Evolutionary conservation across 257 asterid genomes (phyloP), one percentile per base, ranked within the genome.

Genomic region (Phtheirospermum japonicum): DNA sequence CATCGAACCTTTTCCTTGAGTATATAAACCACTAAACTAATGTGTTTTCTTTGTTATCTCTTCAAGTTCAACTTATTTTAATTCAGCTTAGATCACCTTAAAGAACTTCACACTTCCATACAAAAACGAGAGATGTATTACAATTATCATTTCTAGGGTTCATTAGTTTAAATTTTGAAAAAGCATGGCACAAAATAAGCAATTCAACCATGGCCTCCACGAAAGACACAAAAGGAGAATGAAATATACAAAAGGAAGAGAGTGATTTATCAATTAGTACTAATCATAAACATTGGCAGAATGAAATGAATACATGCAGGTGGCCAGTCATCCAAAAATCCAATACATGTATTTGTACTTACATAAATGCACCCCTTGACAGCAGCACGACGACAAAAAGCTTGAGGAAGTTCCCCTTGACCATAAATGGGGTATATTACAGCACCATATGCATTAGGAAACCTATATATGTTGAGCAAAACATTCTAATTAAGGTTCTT

Each of bases 331-430:
- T 62, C 69, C 45, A 69, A 31, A 2, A 48, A 74, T 18, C 40
- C 56, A 46, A 55, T 18, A 65, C 55, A 67, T 6, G 20, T 36
- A 31, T 49, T 40, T 51, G 58, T 59, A 74, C 97, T 64, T 80
- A 92, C 99, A 77, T 85, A 71, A 57, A 79, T 79, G 85, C 95
- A 86, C 57, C 97, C 97, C 79, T 92, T 92, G 63, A 92, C 99
- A 48, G 96, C 99, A 79, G 97, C 96, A 68, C 97, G 94, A 13
- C 97, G 94, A 76, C 97, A 89, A 78, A 92, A 92, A 32, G 99
- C 91, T 77, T 89, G 96, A 50, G 96, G 89, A 63, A 92, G 85
- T 75, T 86, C 96, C 66, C 97, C 97, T 71, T 86, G 99, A 57
- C 97, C 99, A 31, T 87, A 85, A 26, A 89, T 77, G 64, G 99